Evolutionary conservation across 257 asterid genomes (phyloP), one percentile per base, ranked within the genome.

Genomic region (Solanum neorickii): DNA sequence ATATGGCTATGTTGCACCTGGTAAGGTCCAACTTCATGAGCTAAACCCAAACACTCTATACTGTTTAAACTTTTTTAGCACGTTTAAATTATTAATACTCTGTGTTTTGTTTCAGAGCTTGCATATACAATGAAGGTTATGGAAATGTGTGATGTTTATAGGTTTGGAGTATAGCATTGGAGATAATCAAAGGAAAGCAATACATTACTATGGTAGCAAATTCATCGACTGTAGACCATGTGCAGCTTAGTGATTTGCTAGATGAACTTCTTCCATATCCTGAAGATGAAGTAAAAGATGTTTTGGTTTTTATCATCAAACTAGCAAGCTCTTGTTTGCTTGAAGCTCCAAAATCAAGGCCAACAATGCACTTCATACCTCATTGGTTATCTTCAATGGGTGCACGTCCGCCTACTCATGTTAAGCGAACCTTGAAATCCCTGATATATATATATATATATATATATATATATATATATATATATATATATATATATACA

Each of bases 131-230:
- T 84, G 87, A 66, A 66, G 35, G 46, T 84, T 46, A 84, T 80
- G 20, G 20, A 66, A 62, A 65, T n/a, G 77, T 84, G 87, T 65
- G 87, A 84, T 41, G 80, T 84, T 21, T 84, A 84, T 27, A 66
- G 87, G 66, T 84, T 84, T 65, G 87, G 80, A 84, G 80, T 84
- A 47, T 66, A 60, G 80, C 31, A 35, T 84, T 84, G 46, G 87
- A 66, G 76, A 62, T 84, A 35, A 84, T 84, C 65, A 66, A 62
- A 25, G 87, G 80, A 84, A 66, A 84, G 5, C 70, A 85, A 39
- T 69, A 16, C 1, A 44, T 29, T 37, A 44, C n/a, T 27, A 12
- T 20, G 18, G 25, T 85, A 27, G 60, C 82, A 68, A 44, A 47
- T 56, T 14, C 59, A 25, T 86, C 84, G 16, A n/a, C 47, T 47